Conservation (phyloP, 202 grass and related monocot species). For the Panicum hallii region DNA sequence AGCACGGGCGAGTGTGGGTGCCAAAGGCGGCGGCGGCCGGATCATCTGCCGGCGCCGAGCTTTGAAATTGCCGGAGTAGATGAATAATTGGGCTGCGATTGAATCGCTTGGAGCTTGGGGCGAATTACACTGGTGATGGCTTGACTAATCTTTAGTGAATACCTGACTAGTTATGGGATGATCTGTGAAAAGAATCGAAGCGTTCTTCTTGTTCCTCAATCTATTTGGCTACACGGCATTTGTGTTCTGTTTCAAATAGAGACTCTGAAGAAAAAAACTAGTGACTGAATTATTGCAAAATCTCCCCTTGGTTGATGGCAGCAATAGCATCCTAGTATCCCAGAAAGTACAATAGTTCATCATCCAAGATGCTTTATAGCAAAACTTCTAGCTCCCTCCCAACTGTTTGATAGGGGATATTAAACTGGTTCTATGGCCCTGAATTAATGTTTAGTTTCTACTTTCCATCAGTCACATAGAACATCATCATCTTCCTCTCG, state of each 20-base stretch:
- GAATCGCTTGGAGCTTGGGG: neutral
- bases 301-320: neutral
- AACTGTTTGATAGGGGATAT: slow-evolving; percentile 29
- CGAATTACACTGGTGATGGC: neutral
- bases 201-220: neutral
- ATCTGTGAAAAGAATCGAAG: neutral
- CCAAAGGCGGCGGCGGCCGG: slow-evolving; percentile 19
- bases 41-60: neutral
- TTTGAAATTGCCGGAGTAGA: slow-evolving; percentile 23
- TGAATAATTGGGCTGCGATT: slow-evolving; percentile 21
- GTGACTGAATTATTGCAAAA: neutral
- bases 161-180: neutral
- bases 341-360: slow-evolving; percentile 10
- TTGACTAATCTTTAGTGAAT: neutral
- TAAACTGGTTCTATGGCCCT: neutral
- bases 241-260: slow-evolving; percentile 20
- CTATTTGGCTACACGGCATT: neutral
- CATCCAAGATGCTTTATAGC: slow-evolving; percentile 39
- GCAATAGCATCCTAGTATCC: slow-evolving; percentile 23
- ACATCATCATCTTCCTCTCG: neutral
- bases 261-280: neutral
- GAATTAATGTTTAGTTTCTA: slow-evolving; percentile 40
- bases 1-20: slow-evolving; percentile 39
- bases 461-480: neutral
- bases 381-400: slow-evolving; percentile 36